Percentiles rank a stretch among this genome's conserved stretches.
Conservation (phyloP, 306 rosid species). For the Cajanus cajan region DNA sequence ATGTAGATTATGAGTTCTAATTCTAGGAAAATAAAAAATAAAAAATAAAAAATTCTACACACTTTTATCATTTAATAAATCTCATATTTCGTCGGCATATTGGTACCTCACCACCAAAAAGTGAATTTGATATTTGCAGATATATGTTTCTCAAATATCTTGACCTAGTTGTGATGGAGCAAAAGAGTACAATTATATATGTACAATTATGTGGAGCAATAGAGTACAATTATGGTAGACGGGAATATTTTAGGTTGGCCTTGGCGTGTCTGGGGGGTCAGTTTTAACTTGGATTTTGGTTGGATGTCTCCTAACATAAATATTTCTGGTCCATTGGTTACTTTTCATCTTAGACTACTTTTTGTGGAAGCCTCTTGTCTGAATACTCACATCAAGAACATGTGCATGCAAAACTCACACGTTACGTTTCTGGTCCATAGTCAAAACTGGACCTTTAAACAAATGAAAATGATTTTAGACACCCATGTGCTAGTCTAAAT, state of each 20-base stretch:
- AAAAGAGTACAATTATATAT: too few species aligned
- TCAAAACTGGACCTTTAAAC: neutral
- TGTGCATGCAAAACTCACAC: conserved; percentile 16
- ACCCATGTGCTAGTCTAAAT: too few species aligned
- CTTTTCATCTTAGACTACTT: neutral
- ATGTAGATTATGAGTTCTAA: too few species aligned
- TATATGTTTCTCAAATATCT: too few species aligned
- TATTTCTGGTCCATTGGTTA: neutral
- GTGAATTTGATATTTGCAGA: too few species aligned
- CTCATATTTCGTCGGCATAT: too few species aligned
- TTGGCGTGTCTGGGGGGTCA: neutral
- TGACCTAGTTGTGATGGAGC: too few species aligned
- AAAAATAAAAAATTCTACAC: too few species aligned
- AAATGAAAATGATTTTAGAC: too few species aligned
- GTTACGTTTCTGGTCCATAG: neutral
- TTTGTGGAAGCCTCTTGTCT: neutral
- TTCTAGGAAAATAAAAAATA: too few species aligned
- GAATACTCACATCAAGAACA: conserved; percentile 12
- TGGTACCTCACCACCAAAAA: too few species aligned
- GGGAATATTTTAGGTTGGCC: neutral
- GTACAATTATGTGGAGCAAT: neutral
- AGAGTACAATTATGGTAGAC: neutral
- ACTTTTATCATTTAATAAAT: too few species aligned
- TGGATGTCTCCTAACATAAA: conserved; percentile 2
- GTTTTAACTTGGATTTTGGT: neutral